Base-by-base conservation (phyloP, 345 rosid species). In the Geranium rotundifolium region DNA sequence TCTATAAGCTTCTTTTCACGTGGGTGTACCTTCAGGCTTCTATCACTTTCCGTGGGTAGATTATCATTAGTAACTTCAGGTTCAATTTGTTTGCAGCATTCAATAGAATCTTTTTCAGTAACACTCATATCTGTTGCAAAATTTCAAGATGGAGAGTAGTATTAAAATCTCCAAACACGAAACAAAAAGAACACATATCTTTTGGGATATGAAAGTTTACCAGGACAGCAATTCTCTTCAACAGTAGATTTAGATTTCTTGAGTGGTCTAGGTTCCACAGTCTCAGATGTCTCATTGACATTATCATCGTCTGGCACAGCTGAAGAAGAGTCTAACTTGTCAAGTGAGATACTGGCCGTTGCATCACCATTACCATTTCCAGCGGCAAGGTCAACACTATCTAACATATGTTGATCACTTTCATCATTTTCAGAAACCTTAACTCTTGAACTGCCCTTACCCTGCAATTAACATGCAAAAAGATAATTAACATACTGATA, bases 1-100 rank as follows among this genome's bases (percentile, higher is more conserved):
- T 90, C 97, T 71, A 93, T 81, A 37, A 86, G 81, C 86, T 83
- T 92, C 82, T 75, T 90, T 69, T 93, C 97, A 34, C 96, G 90
- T 29, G 81, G 81, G 59, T 90, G 95, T 39, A 71, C 57, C 76
- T 84, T 86, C 57, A 84, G 80, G 72, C 85, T 77, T 62, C 54
- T 59, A 54, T 84, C 90, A 67, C 83, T 77, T 71, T 86, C 95
- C 41, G 61, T 52, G 34, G 59, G 52, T 61, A 64, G 29, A 71
- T 63, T 71, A 59, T 75, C 80, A 37, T 46, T 59, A 29, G 56
- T 66, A 58, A 56, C 67, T 55, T 72, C 67, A n/a, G 64, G 34
- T 59, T 80, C 72, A 18, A 62, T 56, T 74, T 67, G 61, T 54
- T 57, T 62, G 68, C 52, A n/a, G 60, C 69, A 12, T 62, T 50